These are phyloP conservation scores for Pichia rugopelliculosa DNA, from an alignment of 805 yeast genomes.

Conservation along the genomic window DNA sequence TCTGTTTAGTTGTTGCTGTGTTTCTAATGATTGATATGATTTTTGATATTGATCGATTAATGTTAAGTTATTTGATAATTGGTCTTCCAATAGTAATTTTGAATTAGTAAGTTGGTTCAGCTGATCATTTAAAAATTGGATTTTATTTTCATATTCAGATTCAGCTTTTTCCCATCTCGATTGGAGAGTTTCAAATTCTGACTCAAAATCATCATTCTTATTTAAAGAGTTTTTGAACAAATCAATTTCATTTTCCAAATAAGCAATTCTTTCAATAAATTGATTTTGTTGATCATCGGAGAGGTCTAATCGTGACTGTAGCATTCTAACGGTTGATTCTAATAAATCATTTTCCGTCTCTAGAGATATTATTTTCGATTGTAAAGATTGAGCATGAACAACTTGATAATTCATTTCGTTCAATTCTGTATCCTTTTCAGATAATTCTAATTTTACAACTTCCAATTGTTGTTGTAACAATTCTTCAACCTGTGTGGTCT, in stretches of 20 bases:
- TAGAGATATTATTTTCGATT: slow-evolving; percentile 11
- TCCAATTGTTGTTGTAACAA: slow-evolving; percentile 4
- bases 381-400: background rate
- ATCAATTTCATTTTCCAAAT: slow-evolving; percentile 18
- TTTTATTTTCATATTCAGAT: background rate
- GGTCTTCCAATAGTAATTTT: background rate
- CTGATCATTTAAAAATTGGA: background rate
- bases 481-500: slow-evolving; percentile 7
- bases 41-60: background rate
- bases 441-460: slow-evolving; percentile 11
- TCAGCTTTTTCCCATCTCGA: background rate
- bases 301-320: slow-evolving; percentile 5
- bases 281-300: slow-evolving; percentile 15
- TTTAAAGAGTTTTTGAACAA: background rate
- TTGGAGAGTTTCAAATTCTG: background rate
- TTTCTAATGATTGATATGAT: background rate
- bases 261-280: slow-evolving; percentile 20
- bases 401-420: background rate
- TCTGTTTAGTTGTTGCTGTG: background rate
- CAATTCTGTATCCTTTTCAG: background rate
- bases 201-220: background rate
- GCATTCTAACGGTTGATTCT: slow-evolving; percentile 18
- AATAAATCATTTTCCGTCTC: slow-evolving; percentile 23
- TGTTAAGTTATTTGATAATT: background rate
- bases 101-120: background rate